Conservation (phyloP, 2,329 filamentous ascomycete species). For the Magnaporthales sp. region DNA sequence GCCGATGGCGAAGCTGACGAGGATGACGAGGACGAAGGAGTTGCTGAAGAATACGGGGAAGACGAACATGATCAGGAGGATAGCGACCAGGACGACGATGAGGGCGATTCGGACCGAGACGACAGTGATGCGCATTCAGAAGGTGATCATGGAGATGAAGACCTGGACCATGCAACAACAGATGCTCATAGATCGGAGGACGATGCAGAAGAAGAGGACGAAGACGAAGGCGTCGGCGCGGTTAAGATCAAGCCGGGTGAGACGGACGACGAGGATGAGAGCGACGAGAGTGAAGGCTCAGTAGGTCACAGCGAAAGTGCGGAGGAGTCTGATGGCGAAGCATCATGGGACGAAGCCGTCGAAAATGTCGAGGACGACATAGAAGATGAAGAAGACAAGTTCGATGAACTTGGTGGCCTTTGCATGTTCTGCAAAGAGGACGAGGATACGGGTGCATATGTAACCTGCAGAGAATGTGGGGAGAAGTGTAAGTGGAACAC, state of each 20-base stretch:
- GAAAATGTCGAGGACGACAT: conserved; percentile 38
- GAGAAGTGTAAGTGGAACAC: conserved; percentile 62
- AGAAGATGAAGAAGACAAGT: conserved; percentile 49
- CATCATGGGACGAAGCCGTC: conserved; percentile 49
- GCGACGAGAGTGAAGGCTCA: conserved; percentile 23
- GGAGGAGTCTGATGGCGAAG: conserved; percentile 47
- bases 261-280: conserved; percentile 34
- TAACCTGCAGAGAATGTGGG: conserved; percentile 69
- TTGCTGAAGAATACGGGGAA: conserved; percentile 18
- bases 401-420: conserved; percentile 44
- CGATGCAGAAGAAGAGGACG: conserved; percentile 32
- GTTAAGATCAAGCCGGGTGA: conserved; percentile 48
- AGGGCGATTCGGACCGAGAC: conserved; percentile 13
- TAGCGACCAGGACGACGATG: conserved; percentile 19
- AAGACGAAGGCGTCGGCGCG: conserved; percentile 46
- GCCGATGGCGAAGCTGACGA: conserved; percentile 24
- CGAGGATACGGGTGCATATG: conserved; percentile 70
- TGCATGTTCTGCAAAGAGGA: conserved; percentile 73
- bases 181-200: conserved; percentile 7
- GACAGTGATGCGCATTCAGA: conserved; percentile 14
- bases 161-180: conserved; percentile 15
- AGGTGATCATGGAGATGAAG: conserved; percentile 25
- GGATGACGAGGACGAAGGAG: conserved; percentile 19
- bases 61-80: conserved; percentile 18
- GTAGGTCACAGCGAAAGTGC: conserved; percentile 40